Conservation (phyloP, 2,329 filamentous ascomycete species). For the Aspergillus texensis region DNA sequence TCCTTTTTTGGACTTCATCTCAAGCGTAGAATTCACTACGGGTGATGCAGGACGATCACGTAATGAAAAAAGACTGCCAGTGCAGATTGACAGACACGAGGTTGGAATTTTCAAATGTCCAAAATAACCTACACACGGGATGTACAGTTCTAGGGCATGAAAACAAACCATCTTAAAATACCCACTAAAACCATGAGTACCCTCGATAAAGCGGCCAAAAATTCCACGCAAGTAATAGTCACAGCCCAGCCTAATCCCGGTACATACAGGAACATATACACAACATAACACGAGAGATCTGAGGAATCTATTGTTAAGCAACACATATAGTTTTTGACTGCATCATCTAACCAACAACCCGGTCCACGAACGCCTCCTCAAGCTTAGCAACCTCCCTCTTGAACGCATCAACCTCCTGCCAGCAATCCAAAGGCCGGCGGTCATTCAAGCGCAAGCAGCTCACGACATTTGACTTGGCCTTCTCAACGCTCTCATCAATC, state of each 20-base stretch:
- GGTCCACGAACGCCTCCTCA: constrained; percentile 86
- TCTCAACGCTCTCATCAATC: constrained; percentile 71
- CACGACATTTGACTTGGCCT: constrained; percentile 74
- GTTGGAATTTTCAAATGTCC: background rate
- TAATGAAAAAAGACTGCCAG: background rate
- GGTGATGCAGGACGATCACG: background rate
- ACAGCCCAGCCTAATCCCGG: background rate
- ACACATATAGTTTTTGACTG: constrained; percentile 5
- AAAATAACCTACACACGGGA: background rate
- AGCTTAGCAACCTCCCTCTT: constrained; percentile 84
- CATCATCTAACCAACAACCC: constrained; percentile 55
- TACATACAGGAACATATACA: constrained; percentile 26
- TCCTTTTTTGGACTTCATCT: background rate
- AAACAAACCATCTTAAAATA: background rate
- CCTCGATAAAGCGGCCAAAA: background rate
- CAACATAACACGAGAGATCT: constrained; percentile 15
- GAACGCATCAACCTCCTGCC: constrained; percentile 87
- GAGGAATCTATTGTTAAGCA: constrained; percentile 18
- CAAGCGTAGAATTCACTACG: background rate
- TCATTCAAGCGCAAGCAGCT: constrained; percentile 83
- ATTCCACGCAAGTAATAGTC: constrained; percentile 4
- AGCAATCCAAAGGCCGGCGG: constrained; percentile 87
- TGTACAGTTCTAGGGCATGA: background rate
- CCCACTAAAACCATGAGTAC: background rate
- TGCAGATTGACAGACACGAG: background rate